Evolutionary conservation across 345 rosid species (phyloP).

Genomic region (Arabidopsis suecica): DNA sequence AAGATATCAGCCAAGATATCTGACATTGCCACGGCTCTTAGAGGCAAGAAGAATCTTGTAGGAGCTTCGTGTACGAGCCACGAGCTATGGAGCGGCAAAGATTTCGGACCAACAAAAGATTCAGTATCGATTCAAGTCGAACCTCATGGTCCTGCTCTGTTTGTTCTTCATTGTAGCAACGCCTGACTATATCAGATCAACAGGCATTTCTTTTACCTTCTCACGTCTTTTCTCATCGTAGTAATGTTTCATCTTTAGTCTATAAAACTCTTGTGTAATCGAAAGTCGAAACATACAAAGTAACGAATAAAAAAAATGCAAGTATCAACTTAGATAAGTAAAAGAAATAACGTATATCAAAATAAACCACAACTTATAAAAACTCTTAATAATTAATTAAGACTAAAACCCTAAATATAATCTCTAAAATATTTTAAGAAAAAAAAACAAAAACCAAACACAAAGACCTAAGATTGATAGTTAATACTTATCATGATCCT

Average conservation of each 20-base stretch:
- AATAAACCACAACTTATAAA: background rate
- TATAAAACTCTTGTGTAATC: constrained; percentile 4
- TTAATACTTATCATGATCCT: no score
- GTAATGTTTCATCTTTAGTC: constrained; percentile 18
- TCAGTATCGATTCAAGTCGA: constrained; percentile 53
- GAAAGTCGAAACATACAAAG: background rate
- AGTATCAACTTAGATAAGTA: no score
- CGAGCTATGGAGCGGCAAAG: constrained; percentile 73
- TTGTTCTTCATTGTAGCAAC: constrained; percentile 59
- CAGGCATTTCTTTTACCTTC: background rate
- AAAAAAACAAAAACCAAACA: background rate
- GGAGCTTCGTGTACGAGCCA: constrained; percentile 52
- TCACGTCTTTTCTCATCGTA: background rate
- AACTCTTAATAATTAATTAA: background rate
- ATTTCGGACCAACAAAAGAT: constrained; percentile 40
- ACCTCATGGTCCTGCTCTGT: constrained; percentile 64
- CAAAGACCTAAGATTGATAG: background rate
- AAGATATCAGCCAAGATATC: constrained; percentile 62
- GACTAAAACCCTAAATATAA: background rate
- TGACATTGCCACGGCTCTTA: constrained; percentile 61
- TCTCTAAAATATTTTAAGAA: background rate
- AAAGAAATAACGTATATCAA: background rate
- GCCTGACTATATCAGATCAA: constrained; percentile 29
- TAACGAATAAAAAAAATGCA: background rate
- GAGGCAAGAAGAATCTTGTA: constrained; percentile 42